These are phyloP conservation scores for Eutrema salsugineum DNA, from an alignment of 441 rosid species.

Conservation along the genomic window DNA sequence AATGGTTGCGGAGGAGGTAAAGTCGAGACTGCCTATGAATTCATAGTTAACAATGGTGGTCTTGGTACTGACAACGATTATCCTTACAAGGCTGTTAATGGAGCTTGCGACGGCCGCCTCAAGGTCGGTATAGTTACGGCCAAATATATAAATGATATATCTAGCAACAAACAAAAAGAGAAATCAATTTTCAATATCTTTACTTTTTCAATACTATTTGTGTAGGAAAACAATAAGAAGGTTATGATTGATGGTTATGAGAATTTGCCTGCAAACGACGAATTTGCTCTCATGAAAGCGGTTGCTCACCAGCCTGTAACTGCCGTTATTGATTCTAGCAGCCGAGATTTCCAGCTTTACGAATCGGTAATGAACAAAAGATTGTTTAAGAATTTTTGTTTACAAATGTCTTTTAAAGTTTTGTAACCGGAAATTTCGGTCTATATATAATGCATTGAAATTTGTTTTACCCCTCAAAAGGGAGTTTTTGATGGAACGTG, in stretches of 20 bases:
- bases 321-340: slow-evolving; percentile 40
- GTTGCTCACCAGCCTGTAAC: slow-evolving; percentile 44
- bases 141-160: background rate
- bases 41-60: slow-evolving; percentile 37
- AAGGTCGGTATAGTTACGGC: slow-evolving; percentile 10
- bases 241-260: slow-evolving; percentile 36
- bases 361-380: background rate
- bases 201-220: background rate
- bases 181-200: background rate
- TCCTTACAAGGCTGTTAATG: slow-evolving; percentile 30
- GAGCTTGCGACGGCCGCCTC: slow-evolving; percentile 20
- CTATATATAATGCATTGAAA: background rate
- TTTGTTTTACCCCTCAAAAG: background rate
- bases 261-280: slow-evolving; percentile 34
- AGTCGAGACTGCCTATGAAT: slow-evolving; percentile 38
- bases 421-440: no score
- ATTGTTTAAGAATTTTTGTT: no score
- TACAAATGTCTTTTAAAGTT: background rate
- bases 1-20: slow-evolving; percentile 43
- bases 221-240: slow-evolving; percentile 30
- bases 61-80: slow-evolving; percentile 31
- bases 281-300: slow-evolving; percentile 37
- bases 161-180: background rate
- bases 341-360: slow-evolving; percentile 39
- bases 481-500: slow-evolving; percentile 29